phyloP scores from a whole-genome alignment of 2,329 filamentous ascomycete genomes.

The Diplodia mutila region DNA sequence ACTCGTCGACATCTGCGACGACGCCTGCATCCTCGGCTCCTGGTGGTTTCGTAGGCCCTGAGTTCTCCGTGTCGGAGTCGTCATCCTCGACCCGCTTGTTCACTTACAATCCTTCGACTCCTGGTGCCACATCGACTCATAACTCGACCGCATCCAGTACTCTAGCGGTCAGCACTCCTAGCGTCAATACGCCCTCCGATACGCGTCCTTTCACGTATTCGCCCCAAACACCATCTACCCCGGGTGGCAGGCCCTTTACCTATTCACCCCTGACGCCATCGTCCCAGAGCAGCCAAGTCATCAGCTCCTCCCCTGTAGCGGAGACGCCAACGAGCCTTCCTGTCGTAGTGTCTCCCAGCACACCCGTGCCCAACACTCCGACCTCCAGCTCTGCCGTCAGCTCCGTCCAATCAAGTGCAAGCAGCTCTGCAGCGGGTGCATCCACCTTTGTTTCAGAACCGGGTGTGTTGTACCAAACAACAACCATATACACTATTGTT shows the following conservation, averaged over 20 bases:
- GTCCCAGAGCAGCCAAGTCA: neutral
- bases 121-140: neutral
- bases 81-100: neutral
- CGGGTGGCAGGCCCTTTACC: neutral
- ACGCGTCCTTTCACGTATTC: slow-evolving; percentile 9
- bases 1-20: neutral
- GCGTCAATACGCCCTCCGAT: neutral
- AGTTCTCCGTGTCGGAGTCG: slow-evolving; percentile 9
- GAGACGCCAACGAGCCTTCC: slow-evolving; percentile 1
- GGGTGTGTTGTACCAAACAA: slow-evolving; percentile 12
- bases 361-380: slow-evolving; percentile 6
- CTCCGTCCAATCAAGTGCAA: neutral
- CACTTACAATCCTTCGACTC: slow-evolving; percentile 5
- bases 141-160: neutral
- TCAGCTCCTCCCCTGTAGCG: neutral
- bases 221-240: slow-evolving; percentile 7
- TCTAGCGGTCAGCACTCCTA: neutral
- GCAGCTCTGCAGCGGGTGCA: neutral
- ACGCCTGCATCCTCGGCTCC: neutral
- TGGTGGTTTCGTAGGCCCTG: slow-evolving; percentile 13
- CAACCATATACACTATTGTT: slow-evolving; percentile 10
- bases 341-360: neutral
- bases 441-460: slow-evolving; percentile 1
- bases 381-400: neutral
- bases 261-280: slow-evolving; percentile 5